These are phyloP conservation scores for Phoma sp. DNA, from an alignment of 2,329 filamentous ascomycete species.

Conservation along the genomic window DNA sequence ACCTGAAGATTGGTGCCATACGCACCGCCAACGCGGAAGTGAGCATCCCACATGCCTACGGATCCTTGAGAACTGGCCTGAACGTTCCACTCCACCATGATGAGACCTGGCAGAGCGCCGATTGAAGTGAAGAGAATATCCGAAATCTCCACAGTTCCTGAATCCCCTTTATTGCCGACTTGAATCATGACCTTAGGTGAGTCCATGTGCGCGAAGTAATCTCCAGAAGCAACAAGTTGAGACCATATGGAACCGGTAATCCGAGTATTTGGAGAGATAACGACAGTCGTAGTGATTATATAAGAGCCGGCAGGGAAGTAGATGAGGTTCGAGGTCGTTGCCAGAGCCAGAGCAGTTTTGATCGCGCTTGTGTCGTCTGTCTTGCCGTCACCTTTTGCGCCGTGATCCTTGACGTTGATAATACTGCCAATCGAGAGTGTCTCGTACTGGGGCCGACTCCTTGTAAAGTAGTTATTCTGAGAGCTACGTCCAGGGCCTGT, in stretches of 20 bases:
- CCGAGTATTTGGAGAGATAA: slow-evolving; percentile 16
- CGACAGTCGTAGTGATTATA: slow-evolving; percentile 23
- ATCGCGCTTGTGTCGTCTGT: slow-evolving; percentile 78
- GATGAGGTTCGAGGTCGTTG: slow-evolving; percentile 53
- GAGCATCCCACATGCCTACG: slow-evolving; percentile 32
- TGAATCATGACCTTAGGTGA: slow-evolving; percentile 24
- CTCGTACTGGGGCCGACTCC: slow-evolving; percentile 51
- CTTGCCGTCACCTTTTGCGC: slow-evolving; percentile 71
- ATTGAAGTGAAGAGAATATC: slow-evolving; percentile 43
- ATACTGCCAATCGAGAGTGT: slow-evolving; percentile 54
- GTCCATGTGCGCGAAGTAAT: slow-evolving; percentile 20
- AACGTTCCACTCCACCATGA: slow-evolving; percentile 75
- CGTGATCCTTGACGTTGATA: not conserved
- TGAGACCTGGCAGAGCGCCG: slow-evolving; percentile 68
- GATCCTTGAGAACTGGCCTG: slow-evolving; percentile 22
- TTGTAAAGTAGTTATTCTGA: not conserved
- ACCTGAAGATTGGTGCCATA: not conserved
- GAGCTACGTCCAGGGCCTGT: not conserved
- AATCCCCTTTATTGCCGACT: slow-evolving; percentile 24
- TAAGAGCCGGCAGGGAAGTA: slow-evolving; percentile 28
- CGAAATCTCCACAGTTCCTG: slow-evolving; percentile 24
- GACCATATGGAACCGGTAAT: slow-evolving; percentile 27
- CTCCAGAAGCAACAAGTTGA: slow-evolving; percentile 22
- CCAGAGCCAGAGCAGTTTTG: slow-evolving; percentile 70
- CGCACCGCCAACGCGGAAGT: not conserved